Percentiles rank a stretch among this genome's conserved stretches.
Conservation (phyloP, 768 basidiomycete species). For the Suillus paluster region DNA sequence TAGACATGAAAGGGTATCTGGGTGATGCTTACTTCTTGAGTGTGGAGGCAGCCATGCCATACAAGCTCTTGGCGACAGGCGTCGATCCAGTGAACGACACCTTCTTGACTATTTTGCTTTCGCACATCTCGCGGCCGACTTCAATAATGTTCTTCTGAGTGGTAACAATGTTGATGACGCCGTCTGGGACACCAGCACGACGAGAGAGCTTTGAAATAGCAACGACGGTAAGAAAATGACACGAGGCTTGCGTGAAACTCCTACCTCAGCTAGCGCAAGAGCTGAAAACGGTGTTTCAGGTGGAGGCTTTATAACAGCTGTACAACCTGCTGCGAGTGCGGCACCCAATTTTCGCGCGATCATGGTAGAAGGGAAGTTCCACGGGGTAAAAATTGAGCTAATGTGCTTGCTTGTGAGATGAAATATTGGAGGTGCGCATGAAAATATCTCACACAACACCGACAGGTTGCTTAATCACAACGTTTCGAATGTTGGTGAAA, state of each 20-base stretch:
- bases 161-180: constrained; percentile 94
- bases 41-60: constrained; percentile 72
- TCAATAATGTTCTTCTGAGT: constrained; percentile 82
- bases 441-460: constrained; percentile 52
- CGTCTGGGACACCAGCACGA: constrained; percentile 92
- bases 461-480: constrained; percentile 93
- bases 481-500: constrained; percentile 69
- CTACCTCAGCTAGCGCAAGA: constrained; percentile 88
- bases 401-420: constrained; percentile 11
- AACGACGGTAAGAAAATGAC: neutral
- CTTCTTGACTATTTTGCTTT: constrained; percentile 85
- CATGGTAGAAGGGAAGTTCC: constrained; percentile 98
- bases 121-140: constrained; percentile 95
- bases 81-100: constrained; percentile 93
- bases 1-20: constrained; percentile 6
- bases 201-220: constrained; percentile 60
- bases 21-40: constrained; percentile 70
- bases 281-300: constrained; percentile 94
- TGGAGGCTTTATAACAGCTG: constrained; percentile 92
- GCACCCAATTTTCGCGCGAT: constrained; percentile 89
- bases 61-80: constrained; percentile 75
- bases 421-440: neutral
- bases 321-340: constrained; percentile 95
- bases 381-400: constrained; percentile 81
- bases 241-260: constrained; percentile 6